phyloP scores from a whole-genome alignment of 2,329 filamentous ascomycete genomes.

The Colletotrichum aenigma region DNA sequence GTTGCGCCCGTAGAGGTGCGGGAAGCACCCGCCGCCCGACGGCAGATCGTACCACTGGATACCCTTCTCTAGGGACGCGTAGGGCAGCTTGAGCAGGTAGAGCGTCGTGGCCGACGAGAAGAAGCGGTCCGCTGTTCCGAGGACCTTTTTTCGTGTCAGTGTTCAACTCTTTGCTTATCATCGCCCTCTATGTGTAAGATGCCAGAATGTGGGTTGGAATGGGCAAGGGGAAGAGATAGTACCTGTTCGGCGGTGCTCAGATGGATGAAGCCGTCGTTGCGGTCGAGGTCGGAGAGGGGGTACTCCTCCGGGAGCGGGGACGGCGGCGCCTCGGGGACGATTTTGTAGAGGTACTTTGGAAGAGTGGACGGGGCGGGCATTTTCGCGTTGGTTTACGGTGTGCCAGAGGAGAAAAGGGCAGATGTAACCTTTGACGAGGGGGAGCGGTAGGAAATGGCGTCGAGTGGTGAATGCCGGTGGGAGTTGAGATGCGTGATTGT shows the following conservation, averaged over 20 bases:
- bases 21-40: slow-evolving; percentile 48
- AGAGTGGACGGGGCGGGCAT: slow-evolving; percentile 30
- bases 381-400: background rate
- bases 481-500: background rate
- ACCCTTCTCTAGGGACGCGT: slow-evolving; percentile 43
- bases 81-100: slow-evolving; percentile 59
- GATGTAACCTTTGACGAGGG: background rate
- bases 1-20: slow-evolving; percentile 61
- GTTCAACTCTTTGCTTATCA: background rate
- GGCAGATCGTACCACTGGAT: slow-evolving; percentile 63
- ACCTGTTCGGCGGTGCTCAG: slow-evolving; percentile 62
- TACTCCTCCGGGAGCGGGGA: slow-evolving; percentile 57
- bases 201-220: background rate
- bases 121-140: slow-evolving; percentile 48
- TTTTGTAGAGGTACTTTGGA: slow-evolving; percentile 62
- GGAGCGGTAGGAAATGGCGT: background rate
- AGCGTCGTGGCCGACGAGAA: slow-evolving; percentile 43
- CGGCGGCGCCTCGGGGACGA: slow-evolving; percentile 56
- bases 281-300: slow-evolving; percentile 64
- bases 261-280: slow-evolving; percentile 65
- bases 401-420: background rate
- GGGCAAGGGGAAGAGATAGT: background rate
- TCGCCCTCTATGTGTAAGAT: background rate
- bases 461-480: background rate
- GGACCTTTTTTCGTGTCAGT: slow-evolving; percentile 36